These are phyloP conservation scores for Blastomyces emzantsi DNA, from an alignment of 2,329 filamentous ascomycete species.

Conservation along the genomic window DNA sequence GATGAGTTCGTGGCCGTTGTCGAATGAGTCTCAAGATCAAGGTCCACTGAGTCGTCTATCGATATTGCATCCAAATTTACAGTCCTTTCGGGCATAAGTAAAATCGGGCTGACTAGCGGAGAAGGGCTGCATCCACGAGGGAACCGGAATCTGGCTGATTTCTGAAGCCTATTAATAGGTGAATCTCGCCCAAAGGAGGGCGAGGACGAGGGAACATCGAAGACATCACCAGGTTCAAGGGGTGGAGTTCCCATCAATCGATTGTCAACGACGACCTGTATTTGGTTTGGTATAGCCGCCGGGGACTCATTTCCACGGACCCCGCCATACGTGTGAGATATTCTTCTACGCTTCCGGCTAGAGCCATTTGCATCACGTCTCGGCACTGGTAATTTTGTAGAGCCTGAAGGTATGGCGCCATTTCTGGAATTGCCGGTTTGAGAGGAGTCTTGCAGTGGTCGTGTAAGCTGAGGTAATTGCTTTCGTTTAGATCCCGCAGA, in stretches of 20 bases:
- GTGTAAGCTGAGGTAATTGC: not conserved
- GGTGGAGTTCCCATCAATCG: constrained; percentile 13
- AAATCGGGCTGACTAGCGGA: constrained; percentile 21
- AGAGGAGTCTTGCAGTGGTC: not conserved
- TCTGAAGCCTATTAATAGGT: constrained; percentile 18
- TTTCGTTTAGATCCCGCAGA: constrained; percentile 2
- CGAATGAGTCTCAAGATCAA: constrained; percentile 16
- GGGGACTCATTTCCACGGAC: not conserved
- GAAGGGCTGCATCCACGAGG: constrained; percentile 29
- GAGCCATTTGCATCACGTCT: constrained; percentile 13
- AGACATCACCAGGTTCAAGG: constrained; percentile 17
- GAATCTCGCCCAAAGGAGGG: constrained; percentile 31
- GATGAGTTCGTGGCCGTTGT: constrained; percentile 18
- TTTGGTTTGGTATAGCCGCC: constrained; percentile 9
- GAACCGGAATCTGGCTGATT: constrained; percentile 27
- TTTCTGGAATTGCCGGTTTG: not conserved
- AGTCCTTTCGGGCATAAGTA: constrained; percentile 18
- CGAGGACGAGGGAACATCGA: constrained; percentile 33
- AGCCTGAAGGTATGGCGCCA: not conserved
- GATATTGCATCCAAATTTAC: constrained; percentile 17
- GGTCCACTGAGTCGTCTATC: constrained; percentile 14
- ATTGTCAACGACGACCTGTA: constrained; percentile 24
- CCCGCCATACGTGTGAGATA: constrained; percentile 18
- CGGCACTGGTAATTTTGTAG: not conserved
- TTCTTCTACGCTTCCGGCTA: constrained; percentile 31